Conservation (phyloP, 495 filamentous ascomycete species). For the Tuber melanosporum region DNA sequence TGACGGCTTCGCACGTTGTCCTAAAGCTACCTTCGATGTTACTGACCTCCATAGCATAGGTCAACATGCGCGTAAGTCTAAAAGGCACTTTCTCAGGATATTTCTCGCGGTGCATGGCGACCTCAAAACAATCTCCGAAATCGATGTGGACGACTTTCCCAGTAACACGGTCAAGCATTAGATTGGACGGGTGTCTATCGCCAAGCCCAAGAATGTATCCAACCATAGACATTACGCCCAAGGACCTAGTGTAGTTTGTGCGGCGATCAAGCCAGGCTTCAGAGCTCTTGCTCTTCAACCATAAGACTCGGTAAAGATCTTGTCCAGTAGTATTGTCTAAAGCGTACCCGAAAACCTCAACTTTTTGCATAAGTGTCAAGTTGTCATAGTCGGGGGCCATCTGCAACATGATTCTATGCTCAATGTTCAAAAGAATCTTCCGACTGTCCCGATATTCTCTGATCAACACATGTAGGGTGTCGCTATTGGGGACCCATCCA, state of each 20-base stretch:
- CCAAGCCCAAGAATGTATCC: constrained; percentile 96
- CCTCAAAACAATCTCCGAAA: constrained; percentile 98
- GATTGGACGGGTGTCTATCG: constrained; percentile 91
- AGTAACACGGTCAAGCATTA: constrained; percentile 91
- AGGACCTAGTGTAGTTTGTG: constrained; percentile 93
- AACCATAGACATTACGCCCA: constrained; percentile 99
- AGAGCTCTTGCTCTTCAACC: constrained; percentile 96
- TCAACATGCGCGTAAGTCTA: constrained; percentile 95
- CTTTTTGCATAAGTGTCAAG: constrained; percentile 98
- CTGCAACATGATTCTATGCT: constrained; percentile 98
- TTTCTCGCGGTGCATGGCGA: constrained; percentile 99
- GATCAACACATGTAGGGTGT: constrained; percentile 92
- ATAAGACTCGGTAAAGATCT: constrained; percentile 93
- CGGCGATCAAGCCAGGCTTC: constrained; percentile 95
- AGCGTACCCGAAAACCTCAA: constrained; percentile 97
- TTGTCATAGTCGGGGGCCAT: constrained; percentile 99
- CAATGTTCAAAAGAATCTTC: constrained; percentile 95
- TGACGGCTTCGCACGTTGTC: constrained; percentile 95
- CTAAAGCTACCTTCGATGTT: constrained; percentile 98
- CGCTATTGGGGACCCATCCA: constrained; percentile 97
- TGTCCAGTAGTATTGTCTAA: constrained; percentile 98
- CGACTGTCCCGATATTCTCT: constrained; percentile 94
- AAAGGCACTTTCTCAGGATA: constrained; percentile 97
- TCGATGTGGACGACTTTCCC: constrained; percentile 97
- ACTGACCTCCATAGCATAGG: constrained; percentile 98